Evolutionary conservation across 352 stramenopile species (phyloP).

Genomic region (Pythium biforme): DNA sequence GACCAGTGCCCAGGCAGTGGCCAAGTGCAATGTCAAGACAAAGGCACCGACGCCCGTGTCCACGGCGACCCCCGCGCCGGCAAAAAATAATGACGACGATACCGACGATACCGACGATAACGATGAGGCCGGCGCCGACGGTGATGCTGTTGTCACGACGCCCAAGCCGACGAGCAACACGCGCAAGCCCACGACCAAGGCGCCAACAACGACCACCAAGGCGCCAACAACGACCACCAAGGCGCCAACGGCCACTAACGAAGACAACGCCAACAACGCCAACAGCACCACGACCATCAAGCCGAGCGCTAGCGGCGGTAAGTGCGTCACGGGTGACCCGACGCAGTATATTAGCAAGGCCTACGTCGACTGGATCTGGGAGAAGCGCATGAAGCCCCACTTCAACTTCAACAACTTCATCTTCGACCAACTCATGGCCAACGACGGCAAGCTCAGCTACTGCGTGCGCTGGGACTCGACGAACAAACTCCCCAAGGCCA

Average conservation of each 20-base stretch:
- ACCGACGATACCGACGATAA: not conserved
- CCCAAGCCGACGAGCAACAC: not conserved
- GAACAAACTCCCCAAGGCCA: slow-evolving; percentile 37
- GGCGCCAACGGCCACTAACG: not conserved
- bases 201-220: not conserved
- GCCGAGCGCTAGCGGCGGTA: slow-evolving; percentile 3
- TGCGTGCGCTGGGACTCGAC: slow-evolving; percentile 52
- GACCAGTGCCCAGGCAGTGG: not conserved
- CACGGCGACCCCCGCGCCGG: not conserved
- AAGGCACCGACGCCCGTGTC: not conserved
- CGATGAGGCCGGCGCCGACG: not conserved
- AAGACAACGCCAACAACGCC: not conserved
- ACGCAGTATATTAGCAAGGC: slow-evolving; percentile 29
- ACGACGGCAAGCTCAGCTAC: slow-evolving; percentile 44
- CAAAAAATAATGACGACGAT: not conserved
- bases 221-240: not conserved
- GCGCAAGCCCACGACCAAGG: not conserved
- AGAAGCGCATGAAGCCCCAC: slow-evolving; percentile 26
- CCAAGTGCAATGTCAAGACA: slow-evolving; percentile 4
- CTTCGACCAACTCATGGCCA: slow-evolving; percentile 44
- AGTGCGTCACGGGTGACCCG: slow-evolving; percentile 26
- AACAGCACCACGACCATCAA: not conserved
- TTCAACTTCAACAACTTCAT: slow-evolving; percentile 29
- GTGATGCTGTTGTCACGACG: not conserved
- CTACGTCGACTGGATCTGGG: slow-evolving; percentile 29